Base-by-base conservation (phyloP, 1,139 yeast species). In the Saccharomyces hybrid region DNA sequence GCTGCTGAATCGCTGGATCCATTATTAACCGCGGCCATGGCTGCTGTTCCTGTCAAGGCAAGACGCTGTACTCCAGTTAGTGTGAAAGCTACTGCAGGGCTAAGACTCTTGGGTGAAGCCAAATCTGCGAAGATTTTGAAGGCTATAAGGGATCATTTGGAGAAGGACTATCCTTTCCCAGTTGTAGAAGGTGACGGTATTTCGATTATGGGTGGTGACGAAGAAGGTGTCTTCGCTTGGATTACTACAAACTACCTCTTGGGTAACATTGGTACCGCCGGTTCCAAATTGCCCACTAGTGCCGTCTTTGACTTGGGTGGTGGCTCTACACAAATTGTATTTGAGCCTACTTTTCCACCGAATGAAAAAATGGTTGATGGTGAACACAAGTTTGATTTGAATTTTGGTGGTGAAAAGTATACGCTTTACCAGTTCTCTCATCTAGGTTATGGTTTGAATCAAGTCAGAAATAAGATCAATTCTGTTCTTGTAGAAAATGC, bases 191-290 rank as follows among this genome's bases (percentile, higher is more conserved):
- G 84, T 51, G 87, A 88, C 57, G 97, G 97, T 55, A 78, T 93
- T 56, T 79, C 91, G 8, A 86, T 93, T 64, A 91, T 93, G 97
- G 93, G 88, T 55, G 99, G 99, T 62, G 85, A 82, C 58, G 96
- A 91, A 65, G 99, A 93, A 75, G 99, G 99, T 70, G 97, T 93
- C n/a, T 93, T 83, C 67, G 99, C 99, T 1, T 93, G 99, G 99
- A 86, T 93, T 69, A 93, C 99, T 41, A 85, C 97, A 53, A 93
- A 93, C 75, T 93, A 84, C 70, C 76, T 93, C 60, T 79, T 93
- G 62, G 97, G 97, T 47, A 91, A 91, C 73, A 89, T 93, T 69
- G 98, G 98, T 28, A 75, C 83, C 28, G n/a, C 1, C 2, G 72
- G 81, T 23, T 85, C 81, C 50, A 82, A 83, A 71, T 71, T 74